Base-by-base conservation (phyloP, 371 early-diverging fungal genomes). In the Sporodiniella umbellata region DNA sequence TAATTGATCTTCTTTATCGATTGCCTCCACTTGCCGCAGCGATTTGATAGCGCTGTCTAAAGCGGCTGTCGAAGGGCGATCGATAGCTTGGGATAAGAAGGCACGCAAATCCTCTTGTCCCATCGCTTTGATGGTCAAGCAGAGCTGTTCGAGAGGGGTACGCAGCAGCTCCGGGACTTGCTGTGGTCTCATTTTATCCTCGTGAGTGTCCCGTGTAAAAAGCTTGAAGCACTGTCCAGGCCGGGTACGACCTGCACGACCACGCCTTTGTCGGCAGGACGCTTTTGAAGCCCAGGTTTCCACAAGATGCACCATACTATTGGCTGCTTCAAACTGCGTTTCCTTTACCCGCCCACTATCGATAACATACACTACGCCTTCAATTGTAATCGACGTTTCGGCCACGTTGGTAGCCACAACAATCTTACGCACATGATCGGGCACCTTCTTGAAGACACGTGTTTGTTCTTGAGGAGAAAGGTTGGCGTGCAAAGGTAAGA, bases 381-480 rank as follows among this genome's bases (percentile, higher is more conserved):
- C 66, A 56, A 98, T 94, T 0, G 99, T 98, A 53, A 98, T 84
- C 37, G 85, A 83, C 0, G 98, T 96, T 64, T 99, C 99, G 0
- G 97, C 95, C 33, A 99, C 93, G 47, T 98, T 99, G 24, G 99
- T 99, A 0, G 92, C 77, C 8, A 97, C 83, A 14, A 99, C 92
- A 45, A 94, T 82, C 71, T 96, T 96, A 44, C 93, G 77, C 2
- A 78, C 72, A n/a, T 81, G 77, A 0, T 52, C 48, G 2, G 82
- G 77, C 19, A 84, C 83, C 4, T 68, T 66, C 15, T 78, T 70
- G 56, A 86, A 84, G 3, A 88, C 83, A 26, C 79, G 76, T 3
- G 71, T 78, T 62, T 92, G 87, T 30, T 82, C 81, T 33, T 83
- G 83, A 6, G 84, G 80, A 1, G 90, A 83, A 10, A 93, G 68